Base-by-base conservation (phyloP, 768 basidiomycete genomes). In the Suillus hirtellus region DNA sequence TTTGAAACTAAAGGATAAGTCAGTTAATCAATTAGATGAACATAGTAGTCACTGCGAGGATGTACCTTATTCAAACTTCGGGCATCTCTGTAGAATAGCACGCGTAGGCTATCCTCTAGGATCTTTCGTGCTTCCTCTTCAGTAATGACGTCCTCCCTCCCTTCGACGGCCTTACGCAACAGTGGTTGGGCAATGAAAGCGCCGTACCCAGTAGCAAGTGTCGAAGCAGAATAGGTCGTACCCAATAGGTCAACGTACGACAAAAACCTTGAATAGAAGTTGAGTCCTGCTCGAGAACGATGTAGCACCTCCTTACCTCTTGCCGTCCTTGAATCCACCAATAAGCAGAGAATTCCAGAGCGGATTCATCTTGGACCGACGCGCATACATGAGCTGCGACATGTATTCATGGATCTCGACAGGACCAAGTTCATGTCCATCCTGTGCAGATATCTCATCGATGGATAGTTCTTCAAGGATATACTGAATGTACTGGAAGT, bases 11-110 rank as follows among this genome's bases (percentile, higher is more conserved):
- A 1, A 62, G 2, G 40, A 35, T n/a, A 55, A 34, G 6, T 59
- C 24, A 40, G 42, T 60, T 60, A 21, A 47, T 27, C 17, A 46
- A 47, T 27, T 14, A 46, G 34, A 56, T 34, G 1, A 49, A 1
- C 38, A 24, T 2, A 24, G 19, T 6, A 27, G 63, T 49, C 19
- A 65, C 35, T 38, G 54, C 14, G 6, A 31, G 50, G 6, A 71
- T 82, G 38, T 66, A 93, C 96, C 86, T 98, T 97, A 84, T 99
- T 92, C 75, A 96, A 79, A 80, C 92, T 94, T 68, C 96, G 84
- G 7, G 96, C 96, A 70, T 99, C 97, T 50, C 97, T 87, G 78
- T 99, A 99, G 78, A 89, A 99, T 55, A 99, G 83, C 17, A 99
- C 95, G 67, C 88, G 87, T 89, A 99, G 93, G 73, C 90, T 88